Conservation (phyloP, 2,329 filamentous ascomycete species). For the Hypoxylon sp. region DNA sequence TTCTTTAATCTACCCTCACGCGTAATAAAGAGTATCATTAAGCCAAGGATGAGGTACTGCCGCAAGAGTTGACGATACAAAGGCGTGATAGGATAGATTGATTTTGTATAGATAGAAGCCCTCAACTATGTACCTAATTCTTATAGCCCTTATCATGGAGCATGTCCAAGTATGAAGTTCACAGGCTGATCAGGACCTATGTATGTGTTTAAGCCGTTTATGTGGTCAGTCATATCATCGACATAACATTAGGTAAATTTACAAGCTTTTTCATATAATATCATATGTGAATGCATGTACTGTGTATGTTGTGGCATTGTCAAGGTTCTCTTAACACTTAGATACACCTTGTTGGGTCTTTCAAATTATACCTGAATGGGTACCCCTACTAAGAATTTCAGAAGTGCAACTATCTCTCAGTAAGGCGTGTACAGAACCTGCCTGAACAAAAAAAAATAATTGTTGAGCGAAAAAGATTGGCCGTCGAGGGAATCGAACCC, state of each 20-base stretch:
- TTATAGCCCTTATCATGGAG: not conserved
- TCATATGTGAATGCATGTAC: too few species aligned
- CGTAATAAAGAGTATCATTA: not conserved
- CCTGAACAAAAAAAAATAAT: not conserved
- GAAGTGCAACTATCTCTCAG: not conserved
- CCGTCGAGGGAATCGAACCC: conserved; percentile 1
- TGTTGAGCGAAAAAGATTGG: not conserved
- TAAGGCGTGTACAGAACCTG: not conserved
- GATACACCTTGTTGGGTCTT: too few species aligned
- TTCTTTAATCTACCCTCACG: not conserved
- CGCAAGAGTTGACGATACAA: not conserved
- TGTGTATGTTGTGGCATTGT: not conserved
- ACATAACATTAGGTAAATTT: not conserved
- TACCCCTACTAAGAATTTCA: not conserved
- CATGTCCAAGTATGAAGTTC: not conserved
- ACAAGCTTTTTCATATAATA: not conserved
- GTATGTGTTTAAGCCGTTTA: not conserved
- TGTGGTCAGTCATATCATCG: not conserved
- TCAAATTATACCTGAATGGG: too few species aligned
- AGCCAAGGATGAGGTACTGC: not conserved
- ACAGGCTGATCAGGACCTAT: not conserved
- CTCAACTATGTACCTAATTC: too few species aligned
- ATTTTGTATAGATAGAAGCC: too few species aligned
- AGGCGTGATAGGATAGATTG: not conserved
- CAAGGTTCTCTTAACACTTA: not conserved